A percentile compares a stretch with the other conserved stretches of the same genome.
Conservation (phyloP, 352 stramenopile species). For the Phytophthora europaea region DNA sequence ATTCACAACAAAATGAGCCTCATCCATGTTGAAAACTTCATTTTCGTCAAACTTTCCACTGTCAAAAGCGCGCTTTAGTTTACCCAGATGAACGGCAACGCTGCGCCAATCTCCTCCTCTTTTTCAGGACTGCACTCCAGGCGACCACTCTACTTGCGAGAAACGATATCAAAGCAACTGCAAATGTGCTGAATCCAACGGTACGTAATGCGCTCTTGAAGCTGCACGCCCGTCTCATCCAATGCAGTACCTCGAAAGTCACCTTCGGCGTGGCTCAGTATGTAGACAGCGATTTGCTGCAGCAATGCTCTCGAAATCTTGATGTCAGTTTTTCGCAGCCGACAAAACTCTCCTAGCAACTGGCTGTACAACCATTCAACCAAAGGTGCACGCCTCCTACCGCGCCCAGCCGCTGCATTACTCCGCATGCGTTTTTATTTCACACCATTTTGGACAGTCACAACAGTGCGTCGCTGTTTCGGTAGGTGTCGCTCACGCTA, state of each 20-base stretch:
- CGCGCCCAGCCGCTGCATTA: no score
- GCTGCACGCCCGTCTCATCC: background rate
- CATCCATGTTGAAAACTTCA: slow-evolving; percentile 6
- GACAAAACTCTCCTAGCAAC: no score
- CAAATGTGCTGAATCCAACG: slow-evolving; percentile 1
- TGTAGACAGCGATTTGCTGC: slow-evolving; percentile 2
- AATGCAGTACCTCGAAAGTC: background rate
- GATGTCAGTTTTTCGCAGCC: background rate
- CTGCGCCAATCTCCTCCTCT: background rate
- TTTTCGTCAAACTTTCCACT: slow-evolving; percentile 2
- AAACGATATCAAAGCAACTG: background rate
- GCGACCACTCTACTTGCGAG: no score
- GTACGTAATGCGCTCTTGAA: background rate
- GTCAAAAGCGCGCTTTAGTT: background rate
- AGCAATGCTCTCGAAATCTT: background rate
- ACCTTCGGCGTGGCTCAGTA: background rate
- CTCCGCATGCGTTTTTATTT: no score
- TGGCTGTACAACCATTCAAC: background rate
- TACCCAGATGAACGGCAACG: slow-evolving; percentile 5
- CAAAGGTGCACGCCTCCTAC: no score
- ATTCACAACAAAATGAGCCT: slow-evolving; percentile 11
- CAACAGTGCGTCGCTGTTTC: background rate
- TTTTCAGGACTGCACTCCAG: slow-evolving; percentile 7
- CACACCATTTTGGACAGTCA: no score
- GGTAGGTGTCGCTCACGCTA: background rate